Base-by-base conservation (phyloP, 306 rosid species). In the Clitoria ternatea region DNA sequence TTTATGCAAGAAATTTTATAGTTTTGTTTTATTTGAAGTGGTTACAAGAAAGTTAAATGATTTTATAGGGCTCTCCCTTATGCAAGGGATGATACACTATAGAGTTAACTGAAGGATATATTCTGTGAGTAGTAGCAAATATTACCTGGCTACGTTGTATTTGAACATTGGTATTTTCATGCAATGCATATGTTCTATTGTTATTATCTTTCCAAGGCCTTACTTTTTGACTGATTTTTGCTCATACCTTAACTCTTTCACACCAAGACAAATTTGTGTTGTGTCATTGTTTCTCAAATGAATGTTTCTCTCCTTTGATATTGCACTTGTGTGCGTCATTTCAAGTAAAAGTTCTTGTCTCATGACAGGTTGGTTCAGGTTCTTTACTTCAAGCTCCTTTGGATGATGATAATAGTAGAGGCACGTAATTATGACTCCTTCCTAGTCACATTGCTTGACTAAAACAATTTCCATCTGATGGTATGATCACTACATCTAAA, bases 371-470 rank as follows among this genome's bases (percentile, higher is more conserved):
- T 85, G 97, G 98, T 61, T 81, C 66, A 19, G 98, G 98, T 73
- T 87, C 98, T 70, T 83, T 89, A 71, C 86, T 94, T 86, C 97
- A 94, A 83, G 97, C 98, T 59, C 98, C 98, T 69, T 78, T 89
- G 85, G 97, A 94, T 72, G 83, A 84, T 79, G 85, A 87, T 82
- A 79, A 73, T 42, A 81, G 92, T 77, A 82, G 89, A 85, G 86
- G 81, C 80, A 49, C 69, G 98, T 94, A 83, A 90, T 97, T 84
- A 61, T 76, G 48, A 69, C 53, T 60, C 71, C 44, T 49, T 80
- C 80, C 35, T 57, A 62, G 65, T 53, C 26, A 6, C 66, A 59
- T 50, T 73, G 59, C 61, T 76, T 59, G 77, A 60, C 70, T 62
- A 35, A 32, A 60, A 60, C 22, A 53, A 36, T 47, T 47, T 83